These are phyloP conservation scores for Raffaelea albimanens DNA, from an alignment of 2,329 filamentous ascomycete species.

Conservation along the genomic window DNA sequence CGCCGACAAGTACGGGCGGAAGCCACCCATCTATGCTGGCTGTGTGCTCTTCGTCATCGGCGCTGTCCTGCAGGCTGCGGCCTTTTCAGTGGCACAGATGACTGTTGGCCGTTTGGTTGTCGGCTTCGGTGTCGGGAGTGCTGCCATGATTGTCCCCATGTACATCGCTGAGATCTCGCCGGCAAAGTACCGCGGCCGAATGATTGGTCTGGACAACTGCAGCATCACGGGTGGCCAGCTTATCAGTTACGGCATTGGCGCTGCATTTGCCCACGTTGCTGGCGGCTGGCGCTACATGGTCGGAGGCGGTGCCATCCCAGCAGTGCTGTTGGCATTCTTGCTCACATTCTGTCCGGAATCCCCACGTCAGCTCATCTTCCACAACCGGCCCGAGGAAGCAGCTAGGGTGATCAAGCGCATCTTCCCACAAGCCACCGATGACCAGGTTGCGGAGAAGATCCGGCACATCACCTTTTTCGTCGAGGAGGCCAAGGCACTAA, in stretches of 20 bases:
- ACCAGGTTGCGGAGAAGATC: slow-evolving; percentile 1
- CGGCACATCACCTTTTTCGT: background rate
- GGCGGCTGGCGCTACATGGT: slow-evolving; percentile 79
- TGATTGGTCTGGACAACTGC: slow-evolving; percentile 72
- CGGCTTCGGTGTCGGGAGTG: slow-evolving; percentile 62
- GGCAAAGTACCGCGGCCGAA: slow-evolving; percentile 59
- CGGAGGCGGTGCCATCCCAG: slow-evolving; percentile 70
- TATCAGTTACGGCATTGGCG: slow-evolving; percentile 75
- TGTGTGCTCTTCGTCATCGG: slow-evolving; percentile 41
- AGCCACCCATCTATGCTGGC: background rate
- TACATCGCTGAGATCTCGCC: slow-evolving; percentile 83
- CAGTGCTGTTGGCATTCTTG: slow-evolving; percentile 60
- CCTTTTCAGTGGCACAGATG: slow-evolving; percentile 52
- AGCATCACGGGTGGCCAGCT: slow-evolving; percentile 85
- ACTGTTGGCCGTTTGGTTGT: slow-evolving; percentile 58
- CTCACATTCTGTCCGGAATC: slow-evolving; percentile 68
- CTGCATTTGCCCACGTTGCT: slow-evolving; percentile 53
- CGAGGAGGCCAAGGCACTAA: background rate
- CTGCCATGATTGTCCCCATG: slow-evolving; percentile 66
- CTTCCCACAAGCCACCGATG: slow-evolving; percentile 25
- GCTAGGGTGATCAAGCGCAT: slow-evolving; percentile 50
- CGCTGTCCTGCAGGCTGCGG: slow-evolving; percentile 53
- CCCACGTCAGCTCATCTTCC: slow-evolving; percentile 73
- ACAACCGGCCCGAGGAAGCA: slow-evolving; percentile 51
- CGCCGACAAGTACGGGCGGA: slow-evolving; percentile 36